Conservation (phyloP, 306 rosid species). For the Calophaca sinica region DNA sequence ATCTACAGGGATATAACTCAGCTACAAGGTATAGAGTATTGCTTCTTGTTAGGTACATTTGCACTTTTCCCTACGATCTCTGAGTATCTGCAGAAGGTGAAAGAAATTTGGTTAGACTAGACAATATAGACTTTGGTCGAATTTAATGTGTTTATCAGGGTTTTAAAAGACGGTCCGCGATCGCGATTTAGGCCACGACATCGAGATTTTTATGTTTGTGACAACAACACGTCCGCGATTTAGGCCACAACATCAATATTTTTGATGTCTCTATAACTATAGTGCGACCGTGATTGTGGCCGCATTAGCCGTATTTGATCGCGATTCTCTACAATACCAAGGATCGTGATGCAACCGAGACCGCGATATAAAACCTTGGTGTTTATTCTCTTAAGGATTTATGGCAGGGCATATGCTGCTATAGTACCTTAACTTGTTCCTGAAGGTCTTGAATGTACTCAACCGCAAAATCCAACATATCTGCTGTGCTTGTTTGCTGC, state of each 20-base stretch:
- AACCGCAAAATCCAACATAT: constrained; percentile 80
- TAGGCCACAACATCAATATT: too few relatives aligned
- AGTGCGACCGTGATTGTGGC: too few relatives aligned
- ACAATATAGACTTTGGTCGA: constrained; percentile 27
- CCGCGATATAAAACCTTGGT: too few relatives aligned
- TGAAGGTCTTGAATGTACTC: constrained; percentile 82
- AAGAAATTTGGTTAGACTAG: constrained; percentile 41
- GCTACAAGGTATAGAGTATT: constrained; percentile 41
- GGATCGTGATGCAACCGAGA: too few relatives aligned
- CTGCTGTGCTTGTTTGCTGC: constrained; percentile 93
- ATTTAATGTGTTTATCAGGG: constrained; percentile 10
- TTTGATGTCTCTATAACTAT: too few relatives aligned
- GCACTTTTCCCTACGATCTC: constrained; percentile 70
- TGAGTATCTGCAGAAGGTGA: constrained; percentile 66
- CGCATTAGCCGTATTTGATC: too few relatives aligned
- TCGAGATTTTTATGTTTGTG: too few relatives aligned
- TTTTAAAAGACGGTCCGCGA: not conserved
- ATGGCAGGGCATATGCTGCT: too few relatives aligned
- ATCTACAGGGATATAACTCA: constrained; percentile 51
- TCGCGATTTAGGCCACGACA: too few relatives aligned
- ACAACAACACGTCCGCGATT: too few relatives aligned
- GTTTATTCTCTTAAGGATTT: too few relatives aligned
- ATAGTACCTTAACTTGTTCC: constrained; percentile 75
- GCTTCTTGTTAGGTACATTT: constrained; percentile 59
- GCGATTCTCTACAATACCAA: too few relatives aligned